Evolutionary conservation across 1,139 yeast genomes (phyloP), one percentile per base, ranked within the genome.

Genomic region (Scheffersomyces parashehatae): DNA sequence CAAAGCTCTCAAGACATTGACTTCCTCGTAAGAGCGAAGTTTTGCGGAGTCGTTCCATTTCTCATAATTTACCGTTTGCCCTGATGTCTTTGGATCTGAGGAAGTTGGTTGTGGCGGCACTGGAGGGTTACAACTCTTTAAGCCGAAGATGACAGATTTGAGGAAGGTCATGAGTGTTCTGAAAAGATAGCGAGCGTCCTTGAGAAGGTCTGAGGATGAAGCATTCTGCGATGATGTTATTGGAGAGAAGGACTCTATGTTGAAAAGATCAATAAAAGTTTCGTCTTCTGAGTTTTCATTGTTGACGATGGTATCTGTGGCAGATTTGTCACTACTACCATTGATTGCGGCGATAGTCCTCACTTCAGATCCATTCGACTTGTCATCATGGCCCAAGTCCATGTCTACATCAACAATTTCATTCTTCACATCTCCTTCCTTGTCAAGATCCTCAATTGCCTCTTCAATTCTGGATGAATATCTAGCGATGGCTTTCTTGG

Each of bases 31-130:
- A 5, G 88, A 83, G 49, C 87, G 84, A 29, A 88, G 81, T 51
- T 96, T 81, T 0, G 97, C 96, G 11, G 88, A 79, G 50, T 89
- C 95, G 50, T 87, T 84, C 98, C 98, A 93, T 52, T 72, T 73
- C 41, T 73, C 79, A 51, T 71, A 70, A 45, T 73, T 73, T 35
- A 83, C 82, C 42, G 75, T 75, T 37, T 81, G 81, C 16, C 83
- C 79, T 26, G 82, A 75, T 42, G 79, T 83, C 37, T 81, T 79
- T 8, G 88, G 82, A 44, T 79, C 79, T 1, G 82, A 77, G 26
- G 51, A 55, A 6, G 70, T 56, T 12, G 78, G 77, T 47, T 73
- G 78, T 7, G 77, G 75, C 4, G 83, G 84, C 0, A 93, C 87
- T 2, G 95, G 88, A 1, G 97, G 96, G 58, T 91, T 93, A 60